phyloP scores from a whole-genome alignment of 78 protist genomes.

The Chrysochromulina tobinii region DNA sequence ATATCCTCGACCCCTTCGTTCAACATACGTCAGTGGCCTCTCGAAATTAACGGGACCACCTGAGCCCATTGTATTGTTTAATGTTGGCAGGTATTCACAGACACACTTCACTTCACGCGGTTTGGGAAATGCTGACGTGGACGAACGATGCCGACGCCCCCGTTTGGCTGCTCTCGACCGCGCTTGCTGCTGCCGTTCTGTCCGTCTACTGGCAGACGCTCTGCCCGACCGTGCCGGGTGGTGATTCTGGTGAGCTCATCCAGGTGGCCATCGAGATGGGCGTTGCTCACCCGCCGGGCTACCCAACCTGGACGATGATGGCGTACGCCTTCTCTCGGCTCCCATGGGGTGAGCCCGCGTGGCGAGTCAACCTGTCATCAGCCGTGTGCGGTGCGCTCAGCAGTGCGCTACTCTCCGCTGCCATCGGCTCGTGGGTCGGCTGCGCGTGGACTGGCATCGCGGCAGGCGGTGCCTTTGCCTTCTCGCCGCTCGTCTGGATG shows the following conservation, averaged over 20 bases:
- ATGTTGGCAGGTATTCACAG: too few species aligned
- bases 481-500: conserved; percentile 43
- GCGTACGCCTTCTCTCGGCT: conserved; percentile 50
- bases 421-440: not conserved
- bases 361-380: conserved; percentile 55
- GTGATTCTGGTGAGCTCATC: conserved; percentile 79
- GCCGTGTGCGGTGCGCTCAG: conserved; percentile 29
- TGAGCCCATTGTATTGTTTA: too few species aligned
- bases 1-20: too few species aligned
- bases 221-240: conserved; percentile 63
- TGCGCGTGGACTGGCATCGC: not conserved
- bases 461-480: conserved; percentile 20
- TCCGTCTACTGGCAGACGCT: conserved; percentile 57
- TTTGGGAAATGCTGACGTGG: too few species aligned
- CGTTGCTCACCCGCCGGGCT: conserved; percentile 83
- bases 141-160: too few species aligned
- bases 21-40: too few species aligned
- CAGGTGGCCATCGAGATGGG: conserved; percentile 60
- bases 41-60: too few species aligned
- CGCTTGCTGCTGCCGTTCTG: conserved; percentile 25
- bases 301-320: conserved; percentile 66
- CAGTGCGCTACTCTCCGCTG: not conserved
- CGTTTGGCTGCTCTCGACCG: not conserved
- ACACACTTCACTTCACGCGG: too few species aligned
- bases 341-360: conserved; percentile 39